Evolutionary conservation across 148 eudicot species (phyloP).

Genomic region (Rhododendron kiyosumense): DNA sequence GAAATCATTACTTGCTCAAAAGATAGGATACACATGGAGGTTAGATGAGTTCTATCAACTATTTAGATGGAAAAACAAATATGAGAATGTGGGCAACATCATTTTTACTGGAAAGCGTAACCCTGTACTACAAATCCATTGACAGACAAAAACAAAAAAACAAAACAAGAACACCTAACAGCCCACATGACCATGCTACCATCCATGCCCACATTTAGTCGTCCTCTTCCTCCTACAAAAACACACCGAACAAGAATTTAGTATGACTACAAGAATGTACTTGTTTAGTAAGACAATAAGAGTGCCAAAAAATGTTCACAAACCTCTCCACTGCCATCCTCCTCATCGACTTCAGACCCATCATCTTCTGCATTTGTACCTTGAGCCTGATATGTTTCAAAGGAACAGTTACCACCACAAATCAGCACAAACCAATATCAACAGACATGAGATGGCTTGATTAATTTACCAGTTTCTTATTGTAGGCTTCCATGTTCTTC

Average conservation of each 20-base stretch:
- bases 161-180: not conserved
- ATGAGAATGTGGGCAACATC: not conserved
- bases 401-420: not conserved
- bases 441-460: not conserved
- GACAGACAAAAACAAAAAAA: not conserved
- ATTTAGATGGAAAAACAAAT: not conserved
- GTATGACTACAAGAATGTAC: not conserved
- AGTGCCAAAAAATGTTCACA: not conserved
- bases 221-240: slow-evolving; percentile 7
- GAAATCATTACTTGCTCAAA: not conserved
- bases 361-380: slow-evolving; percentile 23
- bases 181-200: slow-evolving; percentile 4
- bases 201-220: not conserved
- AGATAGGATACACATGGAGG: not conserved
- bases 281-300: not conserved
- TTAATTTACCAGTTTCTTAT: slow-evolving; percentile 19
- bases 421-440: not conserved
- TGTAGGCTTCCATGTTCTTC: slow-evolving; percentile 25
- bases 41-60: not conserved
- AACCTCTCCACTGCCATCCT: slow-evolving; percentile 37
- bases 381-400: slow-evolving; percentile 13
- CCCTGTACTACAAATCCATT: not conserved
- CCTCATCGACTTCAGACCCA: slow-evolving; percentile 38
- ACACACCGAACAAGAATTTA: not conserved
- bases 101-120: not conserved